These are phyloP conservation scores for Fusarium sp. DNA, from an alignment of 2,329 filamentous ascomycete species.

Conservation along the genomic window DNA sequence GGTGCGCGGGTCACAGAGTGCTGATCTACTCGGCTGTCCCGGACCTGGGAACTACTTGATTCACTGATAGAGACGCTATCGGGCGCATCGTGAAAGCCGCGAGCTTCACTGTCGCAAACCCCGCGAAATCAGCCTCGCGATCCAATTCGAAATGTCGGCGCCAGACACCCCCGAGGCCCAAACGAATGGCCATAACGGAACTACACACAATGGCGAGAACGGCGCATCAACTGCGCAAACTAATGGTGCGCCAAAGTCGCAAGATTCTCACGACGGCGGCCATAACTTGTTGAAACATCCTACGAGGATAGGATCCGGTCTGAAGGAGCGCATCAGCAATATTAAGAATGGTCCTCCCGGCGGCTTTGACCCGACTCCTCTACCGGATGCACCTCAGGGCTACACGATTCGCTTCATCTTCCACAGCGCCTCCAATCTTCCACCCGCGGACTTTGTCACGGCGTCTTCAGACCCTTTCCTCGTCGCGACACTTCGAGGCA, in stretches of 20 bases:
- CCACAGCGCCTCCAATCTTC: slow-evolving; percentile 82
- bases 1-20: slow-evolving; percentile 3
- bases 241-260: neutral
- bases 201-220: slow-evolving; percentile 7
- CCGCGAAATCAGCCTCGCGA: neutral
- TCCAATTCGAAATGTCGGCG: slow-evolving; percentile 29
- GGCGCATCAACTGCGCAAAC: slow-evolving; percentile 12
- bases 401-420: slow-evolving; percentile 90
- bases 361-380: slow-evolving; percentile 82
- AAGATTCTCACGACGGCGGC: slow-evolving; percentile 19
- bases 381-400: slow-evolving; percentile 79
- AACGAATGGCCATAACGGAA: slow-evolving; percentile 20
- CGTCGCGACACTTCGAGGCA: slow-evolving; percentile 77
- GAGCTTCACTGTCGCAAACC: slow-evolving; percentile 8
- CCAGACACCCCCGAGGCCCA: slow-evolving; percentile 26
- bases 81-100: slow-evolving; percentile 19
- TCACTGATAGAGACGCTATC: neutral
- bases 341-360: slow-evolving; percentile 68
- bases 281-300: slow-evolving; percentile 21
- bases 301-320: slow-evolving; percentile 23
- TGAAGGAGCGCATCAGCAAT: slow-evolving; percentile 43
- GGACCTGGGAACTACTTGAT: neutral
- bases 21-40: slow-evolving; percentile 8
- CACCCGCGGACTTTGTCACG: slow-evolving; percentile 81
- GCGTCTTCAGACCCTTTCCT: slow-evolving; percentile 88